Conservation (phyloP, 352 stramenopile genomes). For the Pythium dissotocum region DNA sequence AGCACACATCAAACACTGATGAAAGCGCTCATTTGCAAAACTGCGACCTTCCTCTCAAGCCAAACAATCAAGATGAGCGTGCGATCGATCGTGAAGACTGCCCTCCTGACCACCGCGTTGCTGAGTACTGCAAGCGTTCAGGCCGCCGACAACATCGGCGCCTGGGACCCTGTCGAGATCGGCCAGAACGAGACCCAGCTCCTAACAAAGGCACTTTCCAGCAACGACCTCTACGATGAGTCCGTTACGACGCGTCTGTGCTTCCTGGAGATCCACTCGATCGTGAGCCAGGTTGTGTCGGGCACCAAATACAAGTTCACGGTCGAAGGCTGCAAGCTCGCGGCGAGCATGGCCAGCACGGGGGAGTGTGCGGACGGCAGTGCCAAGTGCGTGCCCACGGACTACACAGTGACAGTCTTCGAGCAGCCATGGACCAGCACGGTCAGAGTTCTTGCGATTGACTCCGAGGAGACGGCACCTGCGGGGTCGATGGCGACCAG, state of each 20-base stretch:
- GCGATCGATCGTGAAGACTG: background rate
- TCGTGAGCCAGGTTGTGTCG: constrained; percentile 34
- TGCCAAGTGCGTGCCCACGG: background rate
- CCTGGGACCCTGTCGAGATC: background rate
- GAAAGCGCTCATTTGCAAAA: background rate
- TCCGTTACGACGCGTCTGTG: constrained; percentile 31
- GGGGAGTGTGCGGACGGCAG: background rate
- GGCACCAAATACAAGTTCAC: constrained; percentile 36
- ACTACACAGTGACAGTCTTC: background rate
- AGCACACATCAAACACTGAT: background rate
- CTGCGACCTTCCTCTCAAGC: background rate
- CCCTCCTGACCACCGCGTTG: background rate
- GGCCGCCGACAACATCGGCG: constrained; percentile 1
- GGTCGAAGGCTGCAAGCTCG: constrained; percentile 24
- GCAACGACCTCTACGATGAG: constrained; percentile 27
- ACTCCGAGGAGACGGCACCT: background rate
- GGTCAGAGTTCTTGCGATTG: background rate
- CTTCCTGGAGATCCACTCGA: constrained; percentile 30
- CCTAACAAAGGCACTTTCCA: constrained; percentile 18
- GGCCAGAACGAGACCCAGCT: constrained; percentile 11
- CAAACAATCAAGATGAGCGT: background rate
- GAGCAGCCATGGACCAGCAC: background rate
- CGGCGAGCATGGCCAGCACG: constrained; percentile 13
- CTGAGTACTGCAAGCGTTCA: background rate
- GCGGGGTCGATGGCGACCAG: background rate